Evolutionary conservation across 345 rosid species (phyloP), one percentile per base, ranked within the genome.

Genomic region (Anacardium occidentale): DNA sequence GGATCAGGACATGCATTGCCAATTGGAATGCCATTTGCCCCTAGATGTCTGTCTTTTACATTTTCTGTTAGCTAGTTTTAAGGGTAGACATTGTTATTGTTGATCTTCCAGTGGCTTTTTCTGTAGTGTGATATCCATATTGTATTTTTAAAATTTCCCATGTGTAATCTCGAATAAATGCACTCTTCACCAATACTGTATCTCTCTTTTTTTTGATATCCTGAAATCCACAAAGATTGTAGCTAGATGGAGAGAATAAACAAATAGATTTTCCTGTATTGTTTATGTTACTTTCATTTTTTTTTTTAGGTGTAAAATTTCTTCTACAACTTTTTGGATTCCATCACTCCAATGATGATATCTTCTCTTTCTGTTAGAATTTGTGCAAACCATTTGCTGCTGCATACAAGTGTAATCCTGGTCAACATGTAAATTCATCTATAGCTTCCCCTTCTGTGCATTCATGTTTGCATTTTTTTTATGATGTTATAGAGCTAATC

Each of bases 91-190:
- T 59, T 50, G 4, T 50, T 3, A 50, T 5, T 47, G 42, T 37
- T 37, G 9, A 9, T 37, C 42, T 37, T 5, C 42, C 42, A 37
- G 42, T 7, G 42, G 8, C 42, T 5, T 37, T 37, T 37, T 37
- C 42, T 37, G 42, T 37, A 37, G 42, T 37, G 9, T 50, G 18
- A 18, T 15, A 50, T 50, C 17, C 6, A 11, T 29, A 2, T 13
- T 44, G 21, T 71, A 18, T 69, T 15, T 69, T 69, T 54, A 57
- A 22, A 45, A 51, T 14, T n/a, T 52, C 53, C 48, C 17, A 66
- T 66, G 24, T 44, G 26, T 26, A 10, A 42, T 34, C 10, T 50
- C 7, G 9, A 32, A 12, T 52, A 8, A 18, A 66, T 66, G 29
- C 51, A 10, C 59, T 18, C 18, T 55, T 58, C 17, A 17, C 12